These are phyloP conservation scores for Boechera divaricarpa DNA, from an alignment of 345 rosid genomes.

Conservation along the genomic window DNA sequence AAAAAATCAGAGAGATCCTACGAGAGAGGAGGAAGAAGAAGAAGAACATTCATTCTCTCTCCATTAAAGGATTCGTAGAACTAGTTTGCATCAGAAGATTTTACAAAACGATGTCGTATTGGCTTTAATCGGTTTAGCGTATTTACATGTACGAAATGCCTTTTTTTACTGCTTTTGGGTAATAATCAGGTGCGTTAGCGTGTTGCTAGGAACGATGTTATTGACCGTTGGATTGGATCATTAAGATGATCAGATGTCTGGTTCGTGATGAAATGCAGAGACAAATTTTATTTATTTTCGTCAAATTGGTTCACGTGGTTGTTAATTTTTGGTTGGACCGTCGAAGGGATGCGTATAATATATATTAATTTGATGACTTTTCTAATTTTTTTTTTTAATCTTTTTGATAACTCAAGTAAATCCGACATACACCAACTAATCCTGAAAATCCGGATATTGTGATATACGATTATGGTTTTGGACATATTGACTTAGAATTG, in stretches of 20 bases:
- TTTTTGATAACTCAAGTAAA: too few relatives aligned
- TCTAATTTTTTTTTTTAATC: too few relatives aligned
- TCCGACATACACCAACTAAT: too few relatives aligned
- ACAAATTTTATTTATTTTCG: background rate
- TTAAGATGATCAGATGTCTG: background rate
- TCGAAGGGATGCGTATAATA: background rate
- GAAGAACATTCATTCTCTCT: slow-evolving; percentile 33
- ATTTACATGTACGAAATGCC: background rate
- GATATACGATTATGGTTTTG: too few relatives aligned
- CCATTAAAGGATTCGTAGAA: slow-evolving; percentile 19
- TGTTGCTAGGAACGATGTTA: background rate
- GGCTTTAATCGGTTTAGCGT: background rate
- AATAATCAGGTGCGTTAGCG: slow-evolving; percentile 11
- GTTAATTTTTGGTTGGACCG: slow-evolving; percentile 36
- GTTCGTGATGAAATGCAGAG: slow-evolving; percentile 5
- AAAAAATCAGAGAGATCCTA: slow-evolving; percentile 35
- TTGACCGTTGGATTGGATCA: slow-evolving; percentile 33
- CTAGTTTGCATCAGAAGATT: slow-evolving; percentile 21
- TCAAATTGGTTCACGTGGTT: slow-evolving; percentile 43
- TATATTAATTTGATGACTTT: background rate
- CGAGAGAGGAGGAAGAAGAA: slow-evolving; percentile 30
- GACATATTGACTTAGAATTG: too few relatives aligned
- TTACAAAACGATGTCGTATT: slow-evolving; percentile 25
- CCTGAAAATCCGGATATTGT: too few relatives aligned
- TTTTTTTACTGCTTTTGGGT: slow-evolving; percentile 15